phyloP scores from a whole-genome alignment of 345 rosid species.

The Eucalyptus coolabah region DNA sequence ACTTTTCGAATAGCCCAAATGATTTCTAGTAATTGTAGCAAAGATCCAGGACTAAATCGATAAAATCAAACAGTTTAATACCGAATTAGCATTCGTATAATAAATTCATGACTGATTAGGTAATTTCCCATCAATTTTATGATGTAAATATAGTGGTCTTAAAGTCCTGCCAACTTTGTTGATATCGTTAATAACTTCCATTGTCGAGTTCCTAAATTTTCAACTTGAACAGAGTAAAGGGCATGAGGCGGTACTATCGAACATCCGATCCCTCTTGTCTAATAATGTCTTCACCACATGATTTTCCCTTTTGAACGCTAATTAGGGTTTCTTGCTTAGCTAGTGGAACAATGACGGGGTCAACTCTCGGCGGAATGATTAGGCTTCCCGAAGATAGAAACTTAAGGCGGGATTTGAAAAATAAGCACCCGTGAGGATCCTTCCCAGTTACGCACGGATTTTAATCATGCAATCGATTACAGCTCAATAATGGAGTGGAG shows the following conservation, averaged over 20 bases:
- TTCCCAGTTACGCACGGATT: neutral
- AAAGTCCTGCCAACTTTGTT: neutral
- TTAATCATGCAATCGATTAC: neutral
- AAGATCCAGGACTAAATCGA: neutral
- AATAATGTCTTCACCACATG: neutral
- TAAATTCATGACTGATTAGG: too few relatives aligned
- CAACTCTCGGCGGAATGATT: neutral
- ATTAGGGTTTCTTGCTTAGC: neutral
- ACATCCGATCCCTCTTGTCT: neutral
- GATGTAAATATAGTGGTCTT: fast-evolving
- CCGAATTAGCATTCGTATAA: fast-evolving
- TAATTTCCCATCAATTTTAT: neutral
- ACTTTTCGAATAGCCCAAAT: neutral
- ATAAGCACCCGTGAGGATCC: neutral
- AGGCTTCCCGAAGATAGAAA: neutral
- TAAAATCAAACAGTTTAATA: too few relatives aligned
- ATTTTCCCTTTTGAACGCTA: neutral
- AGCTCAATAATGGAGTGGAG: neutral
- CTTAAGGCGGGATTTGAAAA: neutral
- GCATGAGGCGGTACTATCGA: fast-evolving
- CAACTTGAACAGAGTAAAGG: neutral
- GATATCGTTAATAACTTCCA: neutral
- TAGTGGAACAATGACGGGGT: neutral
- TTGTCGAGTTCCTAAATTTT: neutral
- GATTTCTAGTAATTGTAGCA: neutral